These are phyloP conservation scores for Plasmodiophora brassicae DNA, from an alignment of 208 protist genomes.

Conservation along the genomic window DNA sequence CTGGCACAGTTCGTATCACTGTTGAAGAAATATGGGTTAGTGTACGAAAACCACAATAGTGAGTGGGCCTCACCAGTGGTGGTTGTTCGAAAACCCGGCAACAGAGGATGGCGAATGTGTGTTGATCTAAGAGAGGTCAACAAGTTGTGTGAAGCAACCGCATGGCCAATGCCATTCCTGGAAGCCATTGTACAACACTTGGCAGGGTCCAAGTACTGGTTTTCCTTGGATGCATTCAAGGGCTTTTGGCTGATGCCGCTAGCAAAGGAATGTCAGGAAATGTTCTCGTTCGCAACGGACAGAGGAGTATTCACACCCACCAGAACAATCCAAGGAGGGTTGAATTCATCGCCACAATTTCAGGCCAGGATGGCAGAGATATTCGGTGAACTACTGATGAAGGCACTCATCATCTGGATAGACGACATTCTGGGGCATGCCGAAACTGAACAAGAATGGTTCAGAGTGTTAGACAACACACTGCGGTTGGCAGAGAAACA, in stretches of 20 bases:
- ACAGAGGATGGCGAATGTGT: not conserved
- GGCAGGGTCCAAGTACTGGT: constrained; percentile 6
- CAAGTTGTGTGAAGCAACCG: not conserved
- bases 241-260: constrained; percentile 21
- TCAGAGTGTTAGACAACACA: no score
- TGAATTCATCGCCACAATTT: constrained; percentile 24
- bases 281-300: constrained; percentile 21
- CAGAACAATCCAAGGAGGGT: not conserved
- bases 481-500: no score
- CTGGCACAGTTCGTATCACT: not conserved
- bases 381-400: no score
- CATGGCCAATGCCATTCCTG: constrained; percentile 23
- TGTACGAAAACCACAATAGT: not conserved
- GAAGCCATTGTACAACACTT: constrained; percentile 3
- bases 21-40: constrained; percentile 13
- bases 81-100: not conserved
- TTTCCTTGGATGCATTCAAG: not conserved
- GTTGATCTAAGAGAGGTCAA: not conserved
- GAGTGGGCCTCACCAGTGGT: not conserved
- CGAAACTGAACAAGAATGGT: no score
- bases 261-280: not conserved
- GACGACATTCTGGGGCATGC: no score
- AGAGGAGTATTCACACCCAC: not conserved
- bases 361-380: constrained; percentile 24
- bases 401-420: no score